Evolutionary conservation across 345 rosid genomes (phyloP), one percentile per base, ranked within the genome.

Genomic region (Sisymbrium irio): DNA sequence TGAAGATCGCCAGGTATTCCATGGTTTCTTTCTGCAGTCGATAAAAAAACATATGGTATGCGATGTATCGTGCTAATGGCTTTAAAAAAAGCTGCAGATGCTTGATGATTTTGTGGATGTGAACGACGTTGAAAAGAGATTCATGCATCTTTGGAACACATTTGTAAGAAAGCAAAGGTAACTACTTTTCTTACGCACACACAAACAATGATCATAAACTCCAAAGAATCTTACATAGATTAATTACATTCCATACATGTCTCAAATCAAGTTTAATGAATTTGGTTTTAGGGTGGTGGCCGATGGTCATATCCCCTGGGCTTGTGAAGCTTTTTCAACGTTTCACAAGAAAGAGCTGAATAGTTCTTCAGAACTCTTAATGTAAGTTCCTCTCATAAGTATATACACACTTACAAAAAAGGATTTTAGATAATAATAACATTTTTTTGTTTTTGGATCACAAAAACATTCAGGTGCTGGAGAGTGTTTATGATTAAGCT

Each of bases 81-180:
- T 51, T 36, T 19, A 64, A 50, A 46, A 61, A 65, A 75, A 36
- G 47, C 80, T 77, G 81, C 97, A 95, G 99, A 87, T 89, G 97
- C 98, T 92, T 76, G 94, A 96, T 77, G 98, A 92, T 83, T 92
- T 92, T 79, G 97, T 89, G 77, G 98, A 92, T 65, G 98, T 90
- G 72, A 88, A 86, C 74, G 85, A 82, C 69, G 89, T 85, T 11
- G 98, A 89, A 78, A 92, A 90, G 79, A 85, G 79, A 54, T 87
- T 95, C 42, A 92, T 88, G 92, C 91, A 85, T 75, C 85, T 90
- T 17, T 95, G 99, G 99, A 90, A 92, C 80, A 85, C 97, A 1
- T 92, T 95, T 69, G 96, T 92, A 55, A 85, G 88, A 77, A 87
- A 82, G 71, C 99, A 95, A 76, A 83, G 84, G 91, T 89, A 81